A percentile compares a stretch with the other conserved stretches of the same genome.
phyloP scores from a whole-genome alignment of 805 yeast species.

The Yarrowia osloensis region DNA sequence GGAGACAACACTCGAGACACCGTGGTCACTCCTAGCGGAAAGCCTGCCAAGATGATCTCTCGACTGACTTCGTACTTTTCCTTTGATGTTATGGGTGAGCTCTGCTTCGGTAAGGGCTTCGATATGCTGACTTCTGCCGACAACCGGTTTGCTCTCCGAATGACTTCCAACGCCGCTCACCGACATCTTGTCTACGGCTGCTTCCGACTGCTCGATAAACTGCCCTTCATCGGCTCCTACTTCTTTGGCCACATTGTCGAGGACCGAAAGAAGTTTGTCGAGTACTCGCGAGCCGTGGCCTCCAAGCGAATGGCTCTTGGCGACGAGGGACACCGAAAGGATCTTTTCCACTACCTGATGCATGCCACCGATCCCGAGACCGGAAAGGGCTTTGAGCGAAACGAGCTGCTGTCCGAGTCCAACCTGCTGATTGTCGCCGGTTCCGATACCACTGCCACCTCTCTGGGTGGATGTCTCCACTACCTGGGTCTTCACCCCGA shows the following conservation, averaged over 20 bases:
- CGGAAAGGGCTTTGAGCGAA: constrained; percentile 33
- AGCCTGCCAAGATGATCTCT: constrained; percentile 34
- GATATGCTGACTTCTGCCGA: constrained; percentile 33
- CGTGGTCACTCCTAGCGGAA: constrained; percentile 27
- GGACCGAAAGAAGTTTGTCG: constrained; percentile 32
- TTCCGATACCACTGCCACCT: constrained; percentile 34
- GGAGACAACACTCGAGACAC: constrained; percentile 32
- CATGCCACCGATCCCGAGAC: constrained; percentile 34
- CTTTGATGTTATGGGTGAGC: constrained; percentile 35
- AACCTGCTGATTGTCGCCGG: constrained; percentile 35
- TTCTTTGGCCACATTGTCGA: constrained; percentile 33
- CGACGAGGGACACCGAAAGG: constrained; percentile 31
- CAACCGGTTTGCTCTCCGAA: constrained; percentile 32
- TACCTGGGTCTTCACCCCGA: constrained; percentile 32
- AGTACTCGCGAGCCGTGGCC: constrained; percentile 34
- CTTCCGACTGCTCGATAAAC: constrained; percentile 31
- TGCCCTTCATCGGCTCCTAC: constrained; percentile 32
- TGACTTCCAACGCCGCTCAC: constrained; percentile 34
- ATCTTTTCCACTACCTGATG: constrained; percentile 34
- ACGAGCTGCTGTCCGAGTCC: constrained; percentile 35
- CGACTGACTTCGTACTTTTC: constrained; percentile 32
- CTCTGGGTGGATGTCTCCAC: constrained; percentile 32
- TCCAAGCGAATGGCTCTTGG: constrained; percentile 33
- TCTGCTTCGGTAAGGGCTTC: constrained; percentile 34
- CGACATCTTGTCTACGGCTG: constrained; percentile 33